A percentile compares a stretch with the other conserved stretches of the same genome.
These are phyloP conservation scores for Tetracladium marchalianum DNA, from an alignment of 495 filamentous ascomycete species.

Conservation along the genomic window DNA sequence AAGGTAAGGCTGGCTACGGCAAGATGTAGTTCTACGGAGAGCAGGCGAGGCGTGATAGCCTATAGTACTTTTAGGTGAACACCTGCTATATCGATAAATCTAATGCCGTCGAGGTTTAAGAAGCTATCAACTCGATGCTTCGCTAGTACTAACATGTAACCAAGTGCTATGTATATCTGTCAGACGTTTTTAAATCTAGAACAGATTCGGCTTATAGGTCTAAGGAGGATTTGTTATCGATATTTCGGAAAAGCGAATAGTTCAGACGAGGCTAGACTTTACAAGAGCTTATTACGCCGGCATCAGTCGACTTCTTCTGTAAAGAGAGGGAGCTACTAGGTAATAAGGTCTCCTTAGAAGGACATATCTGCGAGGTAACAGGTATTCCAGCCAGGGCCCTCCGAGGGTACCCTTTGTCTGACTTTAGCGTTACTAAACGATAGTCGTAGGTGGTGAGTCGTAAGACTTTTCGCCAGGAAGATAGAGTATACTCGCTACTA, in stretches of 20 bases:
- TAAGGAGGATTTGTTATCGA: conserved; percentile 4
- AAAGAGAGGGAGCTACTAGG: conserved; percentile 19
- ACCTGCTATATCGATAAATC: too few relatives aligned
- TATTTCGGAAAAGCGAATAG: conserved; percentile 12
- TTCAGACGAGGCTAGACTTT: too few relatives aligned
- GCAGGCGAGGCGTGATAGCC: too few relatives aligned
- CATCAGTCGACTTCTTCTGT: conserved; percentile 23
- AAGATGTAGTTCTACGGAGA: too few relatives aligned
- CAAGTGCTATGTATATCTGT: conserved; percentile 9
- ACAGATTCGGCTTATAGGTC: not conserved
- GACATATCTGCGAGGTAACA: conserved; percentile 15
- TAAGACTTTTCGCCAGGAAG: conserved; percentile 12
- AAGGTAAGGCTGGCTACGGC: conserved; percentile 8
- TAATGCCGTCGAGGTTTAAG: too few relatives aligned
- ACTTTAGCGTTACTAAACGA: conserved; percentile 13
- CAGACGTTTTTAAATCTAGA: not conserved
- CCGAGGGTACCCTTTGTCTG: conserved; percentile 5
- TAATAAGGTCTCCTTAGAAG: conserved; percentile 15
- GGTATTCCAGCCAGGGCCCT: conserved; percentile 16
- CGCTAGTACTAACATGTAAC: conserved; percentile 3
- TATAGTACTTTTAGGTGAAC: too few relatives aligned
- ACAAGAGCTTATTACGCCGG: conserved; percentile 24
- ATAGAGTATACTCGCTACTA: too few relatives aligned
- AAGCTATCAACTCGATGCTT: conserved; percentile 7
- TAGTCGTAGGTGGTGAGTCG: conserved; percentile 26